phyloP scores from a whole-genome alignment of 345 rosid genomes.

The Salix udensis region DNA sequence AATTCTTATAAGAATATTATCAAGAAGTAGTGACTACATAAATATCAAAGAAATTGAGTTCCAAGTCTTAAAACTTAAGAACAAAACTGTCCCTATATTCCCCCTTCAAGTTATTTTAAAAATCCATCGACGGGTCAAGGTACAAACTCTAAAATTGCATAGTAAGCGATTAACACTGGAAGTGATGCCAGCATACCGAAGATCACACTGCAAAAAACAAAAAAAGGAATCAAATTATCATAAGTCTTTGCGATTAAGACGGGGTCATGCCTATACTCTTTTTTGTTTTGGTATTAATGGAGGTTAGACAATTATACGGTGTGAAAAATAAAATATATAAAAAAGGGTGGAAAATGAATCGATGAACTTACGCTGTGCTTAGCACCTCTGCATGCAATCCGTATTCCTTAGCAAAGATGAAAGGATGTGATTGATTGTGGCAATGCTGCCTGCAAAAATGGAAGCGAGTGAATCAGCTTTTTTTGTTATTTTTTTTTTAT shows the following conservation, averaged over 20 bases:
- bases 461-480: not conserved
- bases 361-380: slow-evolving; percentile 71
- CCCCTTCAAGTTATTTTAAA: not conserved
- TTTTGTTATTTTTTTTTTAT: no score
- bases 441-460: slow-evolving; percentile 56
- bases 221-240: not conserved
- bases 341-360: not conserved
- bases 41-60: not conserved
- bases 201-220: slow-evolving; percentile 52
- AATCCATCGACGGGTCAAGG: not conserved
- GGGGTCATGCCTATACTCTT: not conserved
- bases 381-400: slow-evolving; percentile 70
- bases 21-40: no score
- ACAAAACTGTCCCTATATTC: not conserved
- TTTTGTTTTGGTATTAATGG: not conserved
- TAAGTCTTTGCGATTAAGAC: not conserved
- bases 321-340: no score
- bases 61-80: not conserved
- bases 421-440: slow-evolving; percentile 77
- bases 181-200: slow-evolving; percentile 65
- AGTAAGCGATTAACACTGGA: slow-evolving; percentile 62
- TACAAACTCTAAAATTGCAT: slow-evolving; percentile 33
- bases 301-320: not conserved
- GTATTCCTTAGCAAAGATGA: slow-evolving; percentile 72
- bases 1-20: no score